phyloP scores from a whole-genome alignment of 2,329 filamentous ascomycete genomes.

The Diaporthe ampelina region DNA sequence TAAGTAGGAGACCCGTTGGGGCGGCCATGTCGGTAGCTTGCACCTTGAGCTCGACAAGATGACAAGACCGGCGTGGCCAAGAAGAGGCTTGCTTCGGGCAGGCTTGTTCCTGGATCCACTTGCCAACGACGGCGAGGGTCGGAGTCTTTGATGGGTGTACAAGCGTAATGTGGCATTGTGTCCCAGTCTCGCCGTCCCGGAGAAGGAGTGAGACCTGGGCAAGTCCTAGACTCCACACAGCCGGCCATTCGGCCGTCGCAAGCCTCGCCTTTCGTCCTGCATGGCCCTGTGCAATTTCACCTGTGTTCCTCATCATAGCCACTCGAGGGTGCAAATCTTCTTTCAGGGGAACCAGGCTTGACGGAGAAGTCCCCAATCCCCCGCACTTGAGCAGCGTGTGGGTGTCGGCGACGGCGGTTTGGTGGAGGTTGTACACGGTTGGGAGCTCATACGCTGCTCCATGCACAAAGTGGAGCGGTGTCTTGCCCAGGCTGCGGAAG shows the following conservation, averaged over 20 bases:
- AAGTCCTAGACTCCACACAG: neutral
- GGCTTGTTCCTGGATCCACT: neutral
- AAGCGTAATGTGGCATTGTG: neutral
- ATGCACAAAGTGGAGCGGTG: neutral
- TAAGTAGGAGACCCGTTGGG: constrained; percentile 7
- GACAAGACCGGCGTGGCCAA: neutral
- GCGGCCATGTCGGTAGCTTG: constrained; percentile 2
- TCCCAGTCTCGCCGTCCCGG: neutral
- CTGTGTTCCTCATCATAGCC: neutral
- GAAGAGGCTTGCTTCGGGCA: neutral
- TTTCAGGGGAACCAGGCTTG: neutral
- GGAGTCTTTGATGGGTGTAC: neutral
- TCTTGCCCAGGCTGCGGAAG: neutral
- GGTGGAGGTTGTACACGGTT: neutral
- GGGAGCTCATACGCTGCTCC: neutral
- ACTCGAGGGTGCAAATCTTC: neutral
- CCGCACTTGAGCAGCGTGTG: neutral
- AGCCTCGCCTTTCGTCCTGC: constrained; percentile 5
- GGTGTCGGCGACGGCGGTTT: neutral
- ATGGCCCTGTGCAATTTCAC: neutral
- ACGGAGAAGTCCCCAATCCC: neutral
- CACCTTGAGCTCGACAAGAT: neutral
- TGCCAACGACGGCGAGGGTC: neutral
- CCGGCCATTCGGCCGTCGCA: neutral
- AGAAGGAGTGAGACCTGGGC: constrained; percentile 1